Evolutionary conservation across 768 basidiomycete species (phyloP), one percentile per base, ranked within the genome.

Genomic region (Tulasnella sp.): DNA sequence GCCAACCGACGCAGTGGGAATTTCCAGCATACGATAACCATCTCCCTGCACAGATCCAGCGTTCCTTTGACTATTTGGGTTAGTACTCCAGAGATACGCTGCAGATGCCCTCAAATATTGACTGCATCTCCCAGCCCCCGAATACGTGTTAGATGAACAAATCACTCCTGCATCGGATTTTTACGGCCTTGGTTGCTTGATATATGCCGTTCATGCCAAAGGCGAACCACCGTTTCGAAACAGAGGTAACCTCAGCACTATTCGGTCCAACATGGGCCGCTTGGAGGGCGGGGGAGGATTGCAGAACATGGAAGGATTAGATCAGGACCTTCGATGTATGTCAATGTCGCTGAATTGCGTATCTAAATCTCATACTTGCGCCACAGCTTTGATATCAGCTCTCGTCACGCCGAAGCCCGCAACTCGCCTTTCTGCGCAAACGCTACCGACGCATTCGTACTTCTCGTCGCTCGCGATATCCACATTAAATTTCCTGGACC

Each of bases 21-120:
- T 96, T 87, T 66, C 92, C 92, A 0, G 84, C 87, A 22, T 87
- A 83, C 62, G 93, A 98, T 70, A 80, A 81, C 21, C 77, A 86
- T 53, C 73, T 87, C 22, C 88, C 92, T 0, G 69, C 80, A 15
- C 87, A 88, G 64, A 79, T 89, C 4, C 93, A 98, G 70, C 82
- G 91, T 48, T 89, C 91, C 29, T 90, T 93, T 64, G 93, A 99
- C 70, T 98, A 92, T 67, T 87, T 96, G 70, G 92, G 91, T 91
- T 69, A 42, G 77, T 68, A 17, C 46, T 63, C 42, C n/a, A 41
- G 27, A 54, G 34, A 17, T 38, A 29, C n/a, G 27, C 19, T 60
- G 17, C 9, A n/a, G n/a, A n/a, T n/a, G n/a, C n/a, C n/a, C n/a
- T n/a, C n/a, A 50, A 44, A 27, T 38, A 19, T 27, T 15, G 48